These are phyloP conservation scores for Triticum urartu DNA, from an alignment of 176 grass and related monocot genomes.

Conservation along the genomic window DNA sequence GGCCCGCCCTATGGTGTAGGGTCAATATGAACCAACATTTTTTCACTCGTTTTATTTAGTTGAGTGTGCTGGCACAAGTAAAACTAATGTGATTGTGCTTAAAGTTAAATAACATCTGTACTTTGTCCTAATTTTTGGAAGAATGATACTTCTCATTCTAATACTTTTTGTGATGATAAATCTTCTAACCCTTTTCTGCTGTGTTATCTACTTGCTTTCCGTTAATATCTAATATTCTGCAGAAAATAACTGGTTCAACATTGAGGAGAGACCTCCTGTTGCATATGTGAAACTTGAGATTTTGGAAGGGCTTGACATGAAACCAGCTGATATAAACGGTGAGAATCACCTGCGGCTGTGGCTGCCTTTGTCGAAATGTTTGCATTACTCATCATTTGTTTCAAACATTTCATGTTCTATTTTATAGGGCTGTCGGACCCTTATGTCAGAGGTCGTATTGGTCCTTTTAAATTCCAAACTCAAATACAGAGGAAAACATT, in stretches of 20 bases:
- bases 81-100: background rate
- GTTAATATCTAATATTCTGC: constrained; percentile 14
- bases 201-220: constrained; percentile 13
- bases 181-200: background rate
- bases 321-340: constrained; percentile 94
- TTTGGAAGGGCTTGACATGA: constrained; percentile 92
- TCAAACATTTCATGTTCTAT: background rate
- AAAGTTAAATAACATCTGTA: background rate
- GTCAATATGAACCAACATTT: background rate
- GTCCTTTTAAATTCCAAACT: constrained; percentile 81
- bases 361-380: background rate
- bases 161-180: constrained; percentile 1
- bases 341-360: constrained; percentile 11
- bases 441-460: constrained; percentile 83
- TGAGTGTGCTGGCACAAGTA: background rate
- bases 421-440: constrained; percentile 80
- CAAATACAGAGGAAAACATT: constrained; percentile 83
- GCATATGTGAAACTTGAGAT: constrained; percentile 81
- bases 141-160: background rate
- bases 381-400: constrained; percentile 30
- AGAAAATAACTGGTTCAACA: constrained; percentile 84
- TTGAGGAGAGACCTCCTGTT: constrained; percentile 82
- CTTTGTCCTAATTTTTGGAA: constrained; percentile 6
- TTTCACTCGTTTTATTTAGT: constrained; percentile 14
- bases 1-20: background rate